A percentile compares a stretch with the other conserved stretches of the same genome.
Evolutionary conservation across 139 green algal species (phyloP).

Genomic region (Volvox reticuliferus): DNA sequence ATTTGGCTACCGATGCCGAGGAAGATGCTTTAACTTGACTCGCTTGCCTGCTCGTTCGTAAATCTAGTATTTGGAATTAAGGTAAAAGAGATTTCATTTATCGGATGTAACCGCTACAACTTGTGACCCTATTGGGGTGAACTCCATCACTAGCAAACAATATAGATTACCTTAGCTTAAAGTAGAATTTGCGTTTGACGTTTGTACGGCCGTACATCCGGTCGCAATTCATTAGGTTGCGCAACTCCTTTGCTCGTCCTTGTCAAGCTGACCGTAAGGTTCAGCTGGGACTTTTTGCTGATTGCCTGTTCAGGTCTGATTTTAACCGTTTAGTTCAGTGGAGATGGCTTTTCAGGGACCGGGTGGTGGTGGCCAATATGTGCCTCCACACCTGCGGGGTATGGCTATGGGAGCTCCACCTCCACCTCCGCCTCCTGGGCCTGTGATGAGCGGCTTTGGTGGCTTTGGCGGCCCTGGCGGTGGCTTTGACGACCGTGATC

Average conservation of each 20-base stretch:
- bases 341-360: conserved; percentile 44
- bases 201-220: not conserved
- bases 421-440: conserved; percentile 47
- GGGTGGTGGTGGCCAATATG: conserved; percentile 67
- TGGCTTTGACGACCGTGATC: not conserved
- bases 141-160: too few species aligned
- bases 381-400: conserved; percentile 81
- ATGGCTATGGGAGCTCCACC: conserved; percentile 49
- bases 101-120: not conserved
- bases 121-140: too few species aligned
- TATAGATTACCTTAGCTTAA: not conserved
- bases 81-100: not conserved
- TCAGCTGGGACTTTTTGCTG: conserved; percentile 3
- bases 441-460: conserved; percentile 14
- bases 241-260: not conserved
- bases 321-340: not conserved
- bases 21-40: too few species aligned
- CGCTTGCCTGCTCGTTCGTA: too few species aligned
- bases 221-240: not conserved
- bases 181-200: not conserved
- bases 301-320: not conserved
- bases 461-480: not conserved
- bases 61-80: not conserved
- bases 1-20: too few species aligned
- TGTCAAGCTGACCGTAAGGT: conserved; percentile 26